phyloP scores from a whole-genome alignment of 2,329 filamentous ascomycete genomes.

The Epichloe hybrida region DNA sequence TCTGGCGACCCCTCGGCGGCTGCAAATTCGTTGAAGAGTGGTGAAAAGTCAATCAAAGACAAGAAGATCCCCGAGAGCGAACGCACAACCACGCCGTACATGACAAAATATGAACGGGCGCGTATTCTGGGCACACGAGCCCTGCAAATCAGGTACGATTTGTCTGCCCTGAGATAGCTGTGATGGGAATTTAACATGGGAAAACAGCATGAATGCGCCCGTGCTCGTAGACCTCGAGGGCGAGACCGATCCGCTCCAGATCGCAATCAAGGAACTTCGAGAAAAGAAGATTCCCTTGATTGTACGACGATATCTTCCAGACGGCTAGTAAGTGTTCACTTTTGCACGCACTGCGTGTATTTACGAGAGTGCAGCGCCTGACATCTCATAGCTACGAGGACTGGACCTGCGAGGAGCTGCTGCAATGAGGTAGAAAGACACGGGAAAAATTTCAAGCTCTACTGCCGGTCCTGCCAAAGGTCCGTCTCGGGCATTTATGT shows the following conservation, averaged over 20 bases:
- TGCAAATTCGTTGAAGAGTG: constrained; percentile 38
- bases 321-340: constrained; percentile 67
- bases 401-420: constrained; percentile 94
- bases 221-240: constrained; percentile 94
- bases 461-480: constrained; percentile 4
- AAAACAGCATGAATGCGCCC: constrained; percentile 80
- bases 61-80: constrained; percentile 87
- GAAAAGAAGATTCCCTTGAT: constrained; percentile 99
- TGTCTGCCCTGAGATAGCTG: constrained; percentile 6
- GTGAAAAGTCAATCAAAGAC: constrained; percentile 48
- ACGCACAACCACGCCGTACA: constrained; percentile 88
- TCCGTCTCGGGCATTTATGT: not conserved
- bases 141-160: constrained; percentile 80
- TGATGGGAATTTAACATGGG: constrained; percentile 7
- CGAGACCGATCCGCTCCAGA: constrained; percentile 93
- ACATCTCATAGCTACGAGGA: constrained; percentile 70
- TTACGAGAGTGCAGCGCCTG: not conserved
- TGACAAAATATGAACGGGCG: constrained; percentile 98
- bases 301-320: constrained; percentile 86
- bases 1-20: constrained; percentile 49
- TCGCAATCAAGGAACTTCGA: constrained; percentile 90
- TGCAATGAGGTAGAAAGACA: constrained; percentile 34
- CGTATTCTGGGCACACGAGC: constrained; percentile 87
- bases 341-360: not conserved
- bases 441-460: constrained; percentile 3